Percentiles rank a stretch among this genome's conserved stretches.
Conservation (phyloP, 2,329 filamentous ascomycete species). For the Penicillium sp. region DNA sequence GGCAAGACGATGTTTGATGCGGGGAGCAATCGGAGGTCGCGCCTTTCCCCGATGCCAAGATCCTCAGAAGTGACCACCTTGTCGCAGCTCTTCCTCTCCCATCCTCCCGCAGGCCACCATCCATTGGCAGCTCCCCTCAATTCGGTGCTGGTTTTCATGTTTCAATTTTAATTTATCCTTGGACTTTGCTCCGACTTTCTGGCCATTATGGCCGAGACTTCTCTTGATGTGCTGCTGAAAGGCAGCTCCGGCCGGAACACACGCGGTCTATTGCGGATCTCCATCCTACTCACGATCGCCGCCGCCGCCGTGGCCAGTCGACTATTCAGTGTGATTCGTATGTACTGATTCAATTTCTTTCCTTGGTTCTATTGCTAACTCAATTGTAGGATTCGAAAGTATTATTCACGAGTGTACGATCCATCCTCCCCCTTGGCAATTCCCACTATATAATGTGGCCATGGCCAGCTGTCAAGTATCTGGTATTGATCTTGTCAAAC, state of each 20-base stretch:
- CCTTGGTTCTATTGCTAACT: slow-evolving; percentile 2
- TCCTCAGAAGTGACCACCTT: slow-evolving; percentile 40
- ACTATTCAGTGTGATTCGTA: slow-evolving; percentile 97
- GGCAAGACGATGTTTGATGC: slow-evolving; percentile 17
- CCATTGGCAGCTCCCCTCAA: slow-evolving; percentile 21
- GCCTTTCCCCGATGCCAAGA: slow-evolving; percentile 34
- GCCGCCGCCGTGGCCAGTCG: slow-evolving; percentile 86
- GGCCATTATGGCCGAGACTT: slow-evolving; percentile 44
- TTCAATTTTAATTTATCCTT: slow-evolving; percentile 22
- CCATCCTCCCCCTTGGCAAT: slow-evolving; percentile 4
- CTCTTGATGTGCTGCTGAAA: slow-evolving; percentile 60
- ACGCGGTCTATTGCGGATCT: slow-evolving; percentile 74
- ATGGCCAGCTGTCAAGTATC: slow-evolving; percentile 10
- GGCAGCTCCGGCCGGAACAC: slow-evolving; percentile 75
- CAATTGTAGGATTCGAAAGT: slow-evolving; percentile 75
- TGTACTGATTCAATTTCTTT: slow-evolving; percentile 36
- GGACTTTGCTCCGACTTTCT: slow-evolving; percentile 29
- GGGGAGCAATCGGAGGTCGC: slow-evolving; percentile 31
- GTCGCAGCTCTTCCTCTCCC: slow-evolving; percentile 31
- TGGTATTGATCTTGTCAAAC: slow-evolving; percentile 21
- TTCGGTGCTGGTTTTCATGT: slow-evolving; percentile 25
- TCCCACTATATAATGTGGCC: slow-evolving; percentile 8
- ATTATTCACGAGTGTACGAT: slow-evolving; percentile 98
- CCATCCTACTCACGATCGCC: slow-evolving; percentile 88
- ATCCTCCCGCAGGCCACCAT: slow-evolving; percentile 17